phyloP scores from a whole-genome alignment of 331 rosid genomes.

The Acacia pycnantha region DNA sequence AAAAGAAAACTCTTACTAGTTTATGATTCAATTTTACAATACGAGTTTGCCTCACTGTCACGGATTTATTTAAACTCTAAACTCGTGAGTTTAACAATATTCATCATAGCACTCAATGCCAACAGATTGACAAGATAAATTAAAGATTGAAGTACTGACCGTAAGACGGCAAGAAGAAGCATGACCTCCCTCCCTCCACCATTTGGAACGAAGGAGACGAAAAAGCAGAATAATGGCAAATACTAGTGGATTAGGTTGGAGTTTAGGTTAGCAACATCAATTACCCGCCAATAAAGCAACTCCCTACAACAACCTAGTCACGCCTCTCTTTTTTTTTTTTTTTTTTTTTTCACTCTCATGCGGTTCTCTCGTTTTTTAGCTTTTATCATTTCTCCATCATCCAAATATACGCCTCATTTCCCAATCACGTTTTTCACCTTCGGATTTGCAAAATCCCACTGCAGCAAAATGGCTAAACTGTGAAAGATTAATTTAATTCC shows the following conservation, averaged over 20 bases:
- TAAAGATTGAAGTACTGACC: too few species aligned
- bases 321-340: too few species aligned
- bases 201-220: background rate
- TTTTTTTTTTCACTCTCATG: background rate
- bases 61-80: too few species aligned
- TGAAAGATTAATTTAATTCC: background rate
- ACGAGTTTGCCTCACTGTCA: too few species aligned
- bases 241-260: background rate
- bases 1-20: too few species aligned
- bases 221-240: background rate
- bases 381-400: background rate
- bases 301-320: background rate
- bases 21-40: too few species aligned
- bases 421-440: background rate
- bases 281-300: background rate
- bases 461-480: too few species aligned
- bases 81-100: too few species aligned
- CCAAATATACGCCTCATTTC: background rate
- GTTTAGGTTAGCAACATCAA: background rate
- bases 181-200: slow-evolving; percentile 5
- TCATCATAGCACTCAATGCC: too few species aligned
- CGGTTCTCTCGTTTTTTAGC: background rate
- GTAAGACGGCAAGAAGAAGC: too few species aligned
- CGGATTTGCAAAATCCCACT: too few species aligned
- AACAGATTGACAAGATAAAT: too few species aligned